Percentiles rank a stretch among this genome's conserved stretches.
Conservation (phyloP, 129 eudicot species). For the Helianthus tuberosus region DNA sequence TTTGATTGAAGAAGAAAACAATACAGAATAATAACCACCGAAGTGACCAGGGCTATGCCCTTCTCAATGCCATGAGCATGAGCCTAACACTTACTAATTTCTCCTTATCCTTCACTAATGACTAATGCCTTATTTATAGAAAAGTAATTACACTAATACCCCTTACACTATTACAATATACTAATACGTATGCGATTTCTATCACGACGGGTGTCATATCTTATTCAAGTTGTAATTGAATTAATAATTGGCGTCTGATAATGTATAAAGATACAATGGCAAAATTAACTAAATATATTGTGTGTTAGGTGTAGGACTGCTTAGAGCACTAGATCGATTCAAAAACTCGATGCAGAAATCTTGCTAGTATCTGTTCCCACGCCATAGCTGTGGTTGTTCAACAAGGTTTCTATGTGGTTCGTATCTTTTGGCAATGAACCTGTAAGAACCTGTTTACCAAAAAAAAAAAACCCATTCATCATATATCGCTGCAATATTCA, state of each 20-base stretch:
- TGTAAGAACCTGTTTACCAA: conserved; percentile 74
- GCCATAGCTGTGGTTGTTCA: conserved; percentile 57
- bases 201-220: too few species aligned
- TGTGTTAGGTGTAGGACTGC: background rate
- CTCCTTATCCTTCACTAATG: too few species aligned
- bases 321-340: background rate
- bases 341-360: conserved; percentile 40
- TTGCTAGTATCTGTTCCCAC: conserved; percentile 24
- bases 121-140: too few species aligned
- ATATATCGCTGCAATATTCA: background rate
- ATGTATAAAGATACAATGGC: background rate
- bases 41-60: too few species aligned
- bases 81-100: too few species aligned
- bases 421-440: conserved; percentile 85
- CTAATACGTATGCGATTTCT: too few species aligned
- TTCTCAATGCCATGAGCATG: too few species aligned
- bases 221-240: background rate
- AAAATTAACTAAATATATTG: background rate
- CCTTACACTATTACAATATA: too few species aligned
- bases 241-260: background rate
- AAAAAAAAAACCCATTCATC: background rate
- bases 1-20: too few species aligned
- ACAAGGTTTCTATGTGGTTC: conserved; percentile 78
- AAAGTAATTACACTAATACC: too few species aligned
- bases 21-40: too few species aligned